Base-by-base conservation (phyloP, 2,329 filamentous ascomycete genomes). In the Fusarium neocosmosporiellum region DNA sequence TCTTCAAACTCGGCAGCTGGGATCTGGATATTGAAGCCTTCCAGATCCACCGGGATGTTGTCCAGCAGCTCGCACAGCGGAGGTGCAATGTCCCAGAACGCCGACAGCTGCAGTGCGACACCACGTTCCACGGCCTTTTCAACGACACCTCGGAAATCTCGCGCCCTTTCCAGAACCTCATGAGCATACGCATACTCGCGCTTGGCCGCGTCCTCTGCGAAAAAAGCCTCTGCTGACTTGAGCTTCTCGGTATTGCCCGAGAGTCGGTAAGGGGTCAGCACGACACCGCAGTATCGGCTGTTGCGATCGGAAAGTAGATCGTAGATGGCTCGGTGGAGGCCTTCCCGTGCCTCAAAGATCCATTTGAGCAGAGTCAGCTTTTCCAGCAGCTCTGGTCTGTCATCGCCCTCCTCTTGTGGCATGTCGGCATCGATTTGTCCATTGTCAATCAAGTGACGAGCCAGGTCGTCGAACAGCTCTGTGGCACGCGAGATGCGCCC, bases 81-180 rank as follows among this genome's bases (percentile, higher is more conserved):
- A 4, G 96, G 96, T 2, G 95, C 96, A 77, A 98, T 97, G 79
- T 99, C 96, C 96, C 96, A 99, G 81, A 98, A 99, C 0, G 96
- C 95, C 11, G 93, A 95, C 3, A 98, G 88, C 82, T 98, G 96
- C 63, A 94, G 90, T 80, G 98, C 95, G 13, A 98, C 94, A 18
- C 96, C 96, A 11, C 94, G 91, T 22, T 91, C 91, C 24, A 98
- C 95, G 63, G 96, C 96, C 75, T 91, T 88, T 80, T 98, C 94
- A 33, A 98, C 90, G 8, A 96, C 90, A 54, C 88, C 87, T 74
- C 94, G 88, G 79, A 98, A 95, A 24, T 92, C 91, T 74, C 94
- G 89, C 22, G 92, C 91, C 14, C 96, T 91, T 72, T 90, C 88
- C 34, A 95, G 85, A 0, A 92, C 89, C 73, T 95, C 93, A 61